Conservation (phyloP, 306 rosid genomes). For the Cicer pinnatifidum region DNA sequence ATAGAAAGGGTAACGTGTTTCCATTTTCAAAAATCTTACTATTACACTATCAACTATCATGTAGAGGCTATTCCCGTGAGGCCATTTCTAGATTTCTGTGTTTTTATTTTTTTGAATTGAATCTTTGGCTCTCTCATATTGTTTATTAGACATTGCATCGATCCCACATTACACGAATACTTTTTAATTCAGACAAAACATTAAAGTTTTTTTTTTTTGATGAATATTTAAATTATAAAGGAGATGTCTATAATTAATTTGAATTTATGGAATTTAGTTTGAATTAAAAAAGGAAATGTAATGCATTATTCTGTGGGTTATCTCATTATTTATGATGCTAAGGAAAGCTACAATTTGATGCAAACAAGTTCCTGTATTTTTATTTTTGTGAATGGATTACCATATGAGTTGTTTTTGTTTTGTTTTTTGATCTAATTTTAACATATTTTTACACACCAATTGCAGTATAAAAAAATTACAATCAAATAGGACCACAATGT, state of each 20-base stretch:
- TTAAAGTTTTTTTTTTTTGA: too few relatives aligned
- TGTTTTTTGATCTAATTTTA: neutral
- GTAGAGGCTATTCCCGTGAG: neutral
- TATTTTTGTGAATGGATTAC: neutral
- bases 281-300: neutral
- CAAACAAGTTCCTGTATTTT: neutral
- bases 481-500: neutral
- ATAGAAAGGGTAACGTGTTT: neutral
- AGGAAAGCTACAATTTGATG: neutral
- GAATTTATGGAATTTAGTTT: neutral
- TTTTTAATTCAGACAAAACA: neutral
- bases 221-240: neutral
- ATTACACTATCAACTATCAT: neutral
- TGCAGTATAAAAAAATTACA: neutral
- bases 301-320: neutral
- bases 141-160: neutral
- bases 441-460: neutral
- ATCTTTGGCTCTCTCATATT: neutral
- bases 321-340: neutral
- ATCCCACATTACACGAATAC: neutral
- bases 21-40: constrained; percentile 42
- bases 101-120: neutral
- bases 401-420: neutral
- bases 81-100: neutral
- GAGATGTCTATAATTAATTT: neutral